Base-by-base conservation (phyloP, 768 basidiomycete genomes). In the Daedaleopsis sinensis region DNA sequence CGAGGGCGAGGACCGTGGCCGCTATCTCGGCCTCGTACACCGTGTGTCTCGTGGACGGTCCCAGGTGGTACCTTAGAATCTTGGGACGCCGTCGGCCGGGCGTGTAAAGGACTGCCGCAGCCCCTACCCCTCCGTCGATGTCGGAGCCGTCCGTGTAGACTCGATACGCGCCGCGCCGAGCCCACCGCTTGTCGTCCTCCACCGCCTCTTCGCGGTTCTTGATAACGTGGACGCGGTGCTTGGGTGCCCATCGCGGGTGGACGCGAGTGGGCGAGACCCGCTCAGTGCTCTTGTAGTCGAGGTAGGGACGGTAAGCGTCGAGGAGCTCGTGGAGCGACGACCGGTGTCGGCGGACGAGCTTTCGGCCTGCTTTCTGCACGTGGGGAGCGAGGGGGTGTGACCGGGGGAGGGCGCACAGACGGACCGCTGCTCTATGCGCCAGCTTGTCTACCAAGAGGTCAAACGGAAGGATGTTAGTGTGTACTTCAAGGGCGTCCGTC, bases 61-160 rank as follows among this genome's bases (percentile, higher is more conserved):
- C 72, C 5, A 77, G 60, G 24, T 70, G 53, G 32, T 58, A 59
- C 19, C 57, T 39, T 15, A 70, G 27, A 7, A 49, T 36, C 12
- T 15, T 37, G 18, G 53, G 1, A 62, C 51, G 7, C n/a, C 27
- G 0, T 58, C 42, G 1, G 13, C 37, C 2, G 21, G 11, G 0
- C n/a, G 35, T 15, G 7, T 18, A 18, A 3, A 1, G 44, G 50
- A 11, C 50, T 52, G 21, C 19, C 16, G 13, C 50, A 1, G 50
- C 16, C 5, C 27, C 27, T 3, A 7, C 27, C 27, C 48, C 74
- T 68, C 16, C 37, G n/a, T n/a, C 36, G 12, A 65, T 46, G 0
- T 61, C 70, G 15, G 69, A 76, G 9, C 74, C 72, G 44, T 74
- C 74, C 15, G 73, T 63, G 58, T 71, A 75, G 0, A 42, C 46